These are phyloP conservation scores for Pseudopyricularia cyperi DNA, from an alignment of 2,329 filamentous ascomycete species.

Conservation along the genomic window DNA sequence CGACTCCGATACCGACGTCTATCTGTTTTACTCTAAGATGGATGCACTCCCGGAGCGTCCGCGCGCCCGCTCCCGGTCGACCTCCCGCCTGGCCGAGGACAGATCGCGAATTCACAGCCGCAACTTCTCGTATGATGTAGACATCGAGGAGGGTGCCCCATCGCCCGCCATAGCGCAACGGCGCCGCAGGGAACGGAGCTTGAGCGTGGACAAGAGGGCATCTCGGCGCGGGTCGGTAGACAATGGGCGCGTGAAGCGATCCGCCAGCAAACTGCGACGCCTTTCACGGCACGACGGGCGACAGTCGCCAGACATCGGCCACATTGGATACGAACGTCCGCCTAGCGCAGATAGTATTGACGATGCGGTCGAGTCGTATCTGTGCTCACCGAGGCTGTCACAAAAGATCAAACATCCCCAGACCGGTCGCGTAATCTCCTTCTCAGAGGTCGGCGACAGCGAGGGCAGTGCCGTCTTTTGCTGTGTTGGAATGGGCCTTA, in stretches of 20 bases:
- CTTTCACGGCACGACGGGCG: constrained; percentile 26
- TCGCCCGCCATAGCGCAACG: constrained; percentile 56
- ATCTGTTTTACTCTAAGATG: constrained; percentile 1
- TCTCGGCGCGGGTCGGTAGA: constrained; percentile 32
- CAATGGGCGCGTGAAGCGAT: constrained; percentile 35
- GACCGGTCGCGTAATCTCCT: constrained; percentile 79
- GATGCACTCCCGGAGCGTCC: constrained; percentile 3
- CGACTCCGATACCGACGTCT: background rate
- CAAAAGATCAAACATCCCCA: constrained; percentile 80
- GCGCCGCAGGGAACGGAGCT: constrained; percentile 32
- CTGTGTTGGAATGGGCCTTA: constrained; percentile 95
- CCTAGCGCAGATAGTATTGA: constrained; percentile 78
- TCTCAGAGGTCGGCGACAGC: constrained; percentile 90
- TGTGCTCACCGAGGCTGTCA: constrained; percentile 70
- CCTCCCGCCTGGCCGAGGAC: background rate
- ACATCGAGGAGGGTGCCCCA: constrained; percentile 52
- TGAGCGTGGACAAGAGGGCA: constrained; percentile 29
- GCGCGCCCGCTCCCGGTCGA: background rate
- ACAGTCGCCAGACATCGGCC: constrained; percentile 12
- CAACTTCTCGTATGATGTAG: constrained; percentile 14
- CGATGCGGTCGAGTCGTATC: constrained; percentile 72
- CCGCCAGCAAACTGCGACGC: constrained; percentile 44
- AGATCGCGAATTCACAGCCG: background rate
- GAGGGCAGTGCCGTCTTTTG: constrained; percentile 88
- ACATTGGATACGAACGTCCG: constrained; percentile 55